A percentile compares a stretch with the other conserved stretches of the same genome.
Conservation (phyloP, 208 protist genomes). For the Crithidia fasciculata region DNA sequence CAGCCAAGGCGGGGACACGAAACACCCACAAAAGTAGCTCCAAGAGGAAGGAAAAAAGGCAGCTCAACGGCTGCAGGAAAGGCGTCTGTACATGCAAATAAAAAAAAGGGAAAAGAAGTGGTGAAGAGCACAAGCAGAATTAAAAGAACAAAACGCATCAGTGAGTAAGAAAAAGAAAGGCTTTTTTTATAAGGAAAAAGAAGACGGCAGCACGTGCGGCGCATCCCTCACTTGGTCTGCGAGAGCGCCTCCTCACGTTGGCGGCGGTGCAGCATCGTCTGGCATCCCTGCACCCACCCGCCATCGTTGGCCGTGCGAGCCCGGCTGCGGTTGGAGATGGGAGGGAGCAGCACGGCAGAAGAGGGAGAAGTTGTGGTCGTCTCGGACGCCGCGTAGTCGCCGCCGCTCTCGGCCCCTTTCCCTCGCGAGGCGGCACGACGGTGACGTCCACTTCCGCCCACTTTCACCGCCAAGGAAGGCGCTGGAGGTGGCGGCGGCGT, state of each 20-base stretch:
- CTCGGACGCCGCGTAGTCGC: background rate
- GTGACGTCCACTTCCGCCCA: too few species aligned
- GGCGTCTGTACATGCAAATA: conserved; percentile 1
- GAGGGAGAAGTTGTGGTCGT: background rate
- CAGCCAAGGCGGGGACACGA: too few species aligned
- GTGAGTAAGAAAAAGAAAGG: too few species aligned
- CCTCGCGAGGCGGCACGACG: background rate
- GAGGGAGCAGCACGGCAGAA: background rate
- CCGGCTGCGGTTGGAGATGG: background rate
- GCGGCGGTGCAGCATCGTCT: conserved; percentile 27
- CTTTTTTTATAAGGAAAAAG: background rate
- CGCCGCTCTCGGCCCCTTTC: background rate
- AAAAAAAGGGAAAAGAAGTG: background rate
- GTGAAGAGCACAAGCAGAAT: too few species aligned
- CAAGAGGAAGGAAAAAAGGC: conserved; percentile 25
- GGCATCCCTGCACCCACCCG: conserved; percentile 20
- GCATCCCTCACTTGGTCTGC: conserved; percentile 4
- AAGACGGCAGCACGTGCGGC: background rate
- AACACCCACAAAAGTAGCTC: too few species aligned
- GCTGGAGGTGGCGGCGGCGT: conserved; percentile 2
- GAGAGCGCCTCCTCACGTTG: background rate
- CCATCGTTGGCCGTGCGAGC: background rate
- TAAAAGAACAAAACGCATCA: too few species aligned
- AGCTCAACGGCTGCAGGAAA: background rate
- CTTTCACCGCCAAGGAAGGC: too few species aligned